phyloP scores from a whole-genome alignment of 805 yeast species.

The Zygosaccharomyces kombuchaensis region DNA sequence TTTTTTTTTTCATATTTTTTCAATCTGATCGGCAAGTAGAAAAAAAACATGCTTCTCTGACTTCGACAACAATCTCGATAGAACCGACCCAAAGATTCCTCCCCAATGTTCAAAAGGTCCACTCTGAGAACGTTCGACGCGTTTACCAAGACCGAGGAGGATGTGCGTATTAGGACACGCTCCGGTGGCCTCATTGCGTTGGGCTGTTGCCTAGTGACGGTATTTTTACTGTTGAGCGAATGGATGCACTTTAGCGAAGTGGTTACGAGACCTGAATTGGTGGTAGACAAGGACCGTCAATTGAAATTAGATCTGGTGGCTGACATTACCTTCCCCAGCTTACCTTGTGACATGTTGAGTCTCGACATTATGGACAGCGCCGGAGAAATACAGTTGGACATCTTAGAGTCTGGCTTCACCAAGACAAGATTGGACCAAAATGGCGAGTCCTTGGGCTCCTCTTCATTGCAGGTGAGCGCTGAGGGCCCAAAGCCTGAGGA shows the following conservation, averaged over 20 bases:
- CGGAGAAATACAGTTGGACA: slow-evolving; percentile 77
- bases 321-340: slow-evolving; percentile 75
- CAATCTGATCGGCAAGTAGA: neutral
- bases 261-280: slow-evolving; percentile 73
- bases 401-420: slow-evolving; percentile 64
- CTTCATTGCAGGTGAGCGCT: slow-evolving; percentile 41
- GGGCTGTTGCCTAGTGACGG: slow-evolving; percentile 55
- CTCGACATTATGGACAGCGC: slow-evolving; percentile 85
- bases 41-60: neutral
- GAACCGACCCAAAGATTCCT: neutral
- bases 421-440: slow-evolving; percentile 56
- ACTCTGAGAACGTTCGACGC: slow-evolving; percentile 64
- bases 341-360: slow-evolving; percentile 81
- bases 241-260: slow-evolving; percentile 68
- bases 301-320: slow-evolving; percentile 71
- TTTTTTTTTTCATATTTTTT: neutral
- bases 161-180: slow-evolving; percentile 81
- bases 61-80: neutral
- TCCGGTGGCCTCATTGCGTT: slow-evolving; percentile 88
- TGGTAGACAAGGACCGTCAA: slow-evolving; percentile 79
- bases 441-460: slow-evolving; percentile 47
- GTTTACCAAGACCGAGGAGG: slow-evolving; percentile 92
- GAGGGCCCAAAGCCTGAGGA: slow-evolving; percentile 37
- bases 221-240: slow-evolving; percentile 65
- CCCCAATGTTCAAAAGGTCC: slow-evolving; percentile 22